Evolutionary conservation across 306 rosid species (phyloP).

Genomic region (Cercis canadensis): DNA sequence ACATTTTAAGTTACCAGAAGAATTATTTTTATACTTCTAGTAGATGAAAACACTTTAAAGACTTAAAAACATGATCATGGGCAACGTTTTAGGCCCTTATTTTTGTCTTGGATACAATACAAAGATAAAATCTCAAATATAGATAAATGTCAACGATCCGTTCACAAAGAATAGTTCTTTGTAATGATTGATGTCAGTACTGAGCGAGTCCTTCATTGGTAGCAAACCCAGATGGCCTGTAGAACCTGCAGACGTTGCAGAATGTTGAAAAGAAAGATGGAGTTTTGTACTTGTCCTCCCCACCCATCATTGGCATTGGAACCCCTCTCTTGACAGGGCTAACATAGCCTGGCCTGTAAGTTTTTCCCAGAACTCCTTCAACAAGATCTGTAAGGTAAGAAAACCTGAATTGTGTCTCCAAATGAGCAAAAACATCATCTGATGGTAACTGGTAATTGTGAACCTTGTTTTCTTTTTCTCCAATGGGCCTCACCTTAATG

Average conservation of each 20-base stretch:
- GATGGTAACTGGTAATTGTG: conserved; percentile 73
- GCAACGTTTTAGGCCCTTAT: conserved; percentile 56
- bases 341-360: conserved; percentile 68
- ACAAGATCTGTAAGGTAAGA: conserved; percentile 51
- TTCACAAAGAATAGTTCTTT: conserved; percentile 13
- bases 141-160: neutral
- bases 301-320: conserved; percentile 82
- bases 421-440: conserved; percentile 72
- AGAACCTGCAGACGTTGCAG: conserved; percentile 64
- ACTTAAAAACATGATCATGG: conserved; percentile 32
- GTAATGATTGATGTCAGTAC: conserved; percentile 36
- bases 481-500: conserved; percentile 67
- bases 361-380: conserved; percentile 80
- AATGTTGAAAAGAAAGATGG: conserved; percentile 55
- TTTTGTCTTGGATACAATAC: conserved; percentile 23
- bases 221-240: conserved; percentile 48
- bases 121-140: conserved; percentile 29
- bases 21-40: conserved; percentile 18
- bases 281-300: conserved; percentile 70
- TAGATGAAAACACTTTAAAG: conserved; percentile 19
- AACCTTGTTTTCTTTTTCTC: conserved; percentile 64
- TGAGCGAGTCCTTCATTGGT: conserved; percentile 50
- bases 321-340: conserved; percentile 80
- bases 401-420: conserved; percentile 76
- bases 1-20: too few relatives aligned